Evolutionary conservation across 1,284 basidiomycete species (phyloP).

Genomic region (Trichosporon faecale): DNA sequence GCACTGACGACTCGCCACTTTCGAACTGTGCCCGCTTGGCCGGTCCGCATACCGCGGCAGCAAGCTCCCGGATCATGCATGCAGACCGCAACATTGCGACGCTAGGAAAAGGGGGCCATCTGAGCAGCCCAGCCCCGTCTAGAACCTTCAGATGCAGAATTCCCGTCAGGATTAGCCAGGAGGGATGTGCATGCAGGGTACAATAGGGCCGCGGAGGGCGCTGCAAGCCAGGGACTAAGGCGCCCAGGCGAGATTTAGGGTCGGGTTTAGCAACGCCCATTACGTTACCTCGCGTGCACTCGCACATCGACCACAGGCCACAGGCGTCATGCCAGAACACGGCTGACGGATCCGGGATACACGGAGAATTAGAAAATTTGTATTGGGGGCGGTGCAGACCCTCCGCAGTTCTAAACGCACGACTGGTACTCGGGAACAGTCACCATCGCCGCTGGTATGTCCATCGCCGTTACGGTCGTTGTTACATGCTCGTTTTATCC

Average conservation of each 20-base stretch:
- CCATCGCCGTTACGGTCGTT: neutral
- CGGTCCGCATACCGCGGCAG: neutral
- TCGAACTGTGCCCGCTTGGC: neutral
- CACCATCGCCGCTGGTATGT: neutral
- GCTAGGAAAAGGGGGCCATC: neutral
- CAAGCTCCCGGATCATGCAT: neutral
- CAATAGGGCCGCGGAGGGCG: neutral
- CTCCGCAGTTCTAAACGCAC: neutral
- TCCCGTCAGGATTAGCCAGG: neutral
- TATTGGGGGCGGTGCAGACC: neutral
- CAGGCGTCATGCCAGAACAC: neutral
- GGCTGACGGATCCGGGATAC: neutral
- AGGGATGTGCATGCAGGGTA: neutral
- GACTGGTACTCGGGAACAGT: neutral
- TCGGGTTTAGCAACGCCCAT: neutral
- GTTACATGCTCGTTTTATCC: neutral
- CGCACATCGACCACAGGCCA: neutral
- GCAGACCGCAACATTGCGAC: neutral
- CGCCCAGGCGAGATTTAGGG: slow-evolving; percentile 2
- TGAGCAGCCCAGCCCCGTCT: neutral
- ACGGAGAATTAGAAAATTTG: neutral
- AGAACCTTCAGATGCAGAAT: neutral
- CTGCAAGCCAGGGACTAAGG: neutral
- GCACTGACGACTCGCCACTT: neutral
- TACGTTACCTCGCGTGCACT: neutral